Percentiles rank a stretch among this genome's conserved stretches.
These are phyloP conservation scores for Candida tallmaniae DNA, from an alignment of 805 yeast genomes.

Conservation along the genomic window DNA sequence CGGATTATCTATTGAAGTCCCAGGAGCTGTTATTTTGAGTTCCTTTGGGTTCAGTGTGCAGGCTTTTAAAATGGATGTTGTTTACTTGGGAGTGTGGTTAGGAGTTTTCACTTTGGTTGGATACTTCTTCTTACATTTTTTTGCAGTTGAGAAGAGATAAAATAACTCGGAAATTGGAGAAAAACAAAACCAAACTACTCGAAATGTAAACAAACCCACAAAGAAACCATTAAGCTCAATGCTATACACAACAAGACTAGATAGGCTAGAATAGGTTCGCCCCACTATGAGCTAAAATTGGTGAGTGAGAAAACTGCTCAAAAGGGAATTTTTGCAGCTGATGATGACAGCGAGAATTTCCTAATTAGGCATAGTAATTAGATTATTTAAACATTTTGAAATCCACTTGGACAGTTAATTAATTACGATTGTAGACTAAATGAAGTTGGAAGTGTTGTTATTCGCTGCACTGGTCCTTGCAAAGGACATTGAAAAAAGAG, in stretches of 20 bases:
- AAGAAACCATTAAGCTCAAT: too few relatives aligned
- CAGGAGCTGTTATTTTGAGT: conserved; percentile 94
- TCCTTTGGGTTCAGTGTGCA: conserved; percentile 91
- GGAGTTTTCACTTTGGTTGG: conserved; percentile 61
- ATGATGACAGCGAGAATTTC: neutral
- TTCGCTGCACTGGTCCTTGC: neutral
- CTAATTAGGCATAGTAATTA: neutral
- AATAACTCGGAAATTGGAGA: too few relatives aligned
- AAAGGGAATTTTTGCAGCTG: too few relatives aligned
- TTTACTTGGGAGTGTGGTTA: conserved; percentile 55
- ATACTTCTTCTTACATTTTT: conserved; percentile 65
- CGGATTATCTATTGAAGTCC: conserved; percentile 91
- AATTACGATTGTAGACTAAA: neutral
- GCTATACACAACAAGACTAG: too few relatives aligned
- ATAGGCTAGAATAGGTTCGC: too few relatives aligned
- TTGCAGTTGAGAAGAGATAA: conserved; percentile 71
- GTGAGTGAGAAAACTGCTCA: too few relatives aligned
- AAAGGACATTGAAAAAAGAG: conserved; percentile 1
- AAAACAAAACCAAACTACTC: too few relatives aligned
- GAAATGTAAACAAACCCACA: too few relatives aligned
- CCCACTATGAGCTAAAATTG: too few relatives aligned
- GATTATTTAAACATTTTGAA: too few relatives aligned
- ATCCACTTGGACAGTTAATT: too few relatives aligned
- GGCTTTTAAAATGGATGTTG: conserved; percentile 65
- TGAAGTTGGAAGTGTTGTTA: neutral